Conservation (phyloP, 257 asterid genomes). For the Linaria vulgaris region DNA sequence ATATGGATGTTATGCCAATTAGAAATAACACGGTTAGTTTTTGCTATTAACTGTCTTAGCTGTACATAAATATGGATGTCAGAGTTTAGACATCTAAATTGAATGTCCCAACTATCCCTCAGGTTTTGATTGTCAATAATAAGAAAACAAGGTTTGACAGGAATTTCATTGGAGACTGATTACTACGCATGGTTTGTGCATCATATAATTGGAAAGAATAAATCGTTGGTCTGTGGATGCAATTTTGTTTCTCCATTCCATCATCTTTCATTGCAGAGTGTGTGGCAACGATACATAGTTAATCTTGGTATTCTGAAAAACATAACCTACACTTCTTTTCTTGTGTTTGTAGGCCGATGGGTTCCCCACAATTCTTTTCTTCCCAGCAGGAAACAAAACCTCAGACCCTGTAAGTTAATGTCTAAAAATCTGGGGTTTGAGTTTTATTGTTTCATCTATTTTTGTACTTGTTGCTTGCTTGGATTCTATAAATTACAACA, state of each 20-base stretch:
- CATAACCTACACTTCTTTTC: neutral
- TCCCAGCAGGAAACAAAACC: constrained; percentile 88
- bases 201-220: too few species aligned
- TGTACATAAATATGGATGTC: neutral
- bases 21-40: too few species aligned
- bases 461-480: neutral
- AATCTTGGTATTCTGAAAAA: constrained; percentile 3
- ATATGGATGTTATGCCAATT: too few species aligned
- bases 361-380: constrained; percentile 86
- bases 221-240: too few species aligned
- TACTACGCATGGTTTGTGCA: too few species aligned
- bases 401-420: constrained; percentile 69
- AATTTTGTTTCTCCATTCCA: too few species aligned
- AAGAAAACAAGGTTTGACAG: too few species aligned
- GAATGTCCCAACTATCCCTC: neutral
- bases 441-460: neutral
- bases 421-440: neutral
- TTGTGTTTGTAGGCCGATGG: constrained; percentile 74
- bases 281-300: neutral
- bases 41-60: neutral
- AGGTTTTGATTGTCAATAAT: neutral
- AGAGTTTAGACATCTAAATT: neutral
- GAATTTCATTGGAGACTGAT: too few species aligned
- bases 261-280: too few species aligned
- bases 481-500: neutral